Evolutionary conservation across 352 stramenopile genomes (phyloP), one percentile per base, ranked within the genome.

Genomic region (Globisporangium echinulatum): DNA sequence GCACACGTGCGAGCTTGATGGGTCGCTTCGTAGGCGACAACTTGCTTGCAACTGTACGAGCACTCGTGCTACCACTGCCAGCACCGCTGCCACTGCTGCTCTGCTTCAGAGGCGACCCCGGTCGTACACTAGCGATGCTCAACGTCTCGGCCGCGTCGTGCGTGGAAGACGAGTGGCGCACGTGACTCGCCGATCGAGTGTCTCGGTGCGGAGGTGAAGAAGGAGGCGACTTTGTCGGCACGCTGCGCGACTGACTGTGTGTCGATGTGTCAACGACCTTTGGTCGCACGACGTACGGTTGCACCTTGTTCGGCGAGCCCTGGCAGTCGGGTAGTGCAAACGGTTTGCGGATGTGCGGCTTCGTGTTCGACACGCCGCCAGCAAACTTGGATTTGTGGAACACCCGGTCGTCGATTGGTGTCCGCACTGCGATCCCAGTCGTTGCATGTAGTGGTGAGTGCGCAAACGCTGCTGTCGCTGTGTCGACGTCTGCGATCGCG

Each of bases 241-340:
- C 11, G 43, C 43, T 15, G 43, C 43, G 11, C 25, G 25, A 33
- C 25, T 33, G 25, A 13, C 43, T 48, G 14, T 5, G 43, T n/a
- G 11, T 17, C 36, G 46, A 17, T 9, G 52, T 8, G 0, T 50
- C 36, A 5, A 8, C 1, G 1, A 51, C 17, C 36, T 53, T 49
- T 4, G n/a, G 19, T 43, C 39, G 3, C 62, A 46, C 14, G 37
- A 33, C 25, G 25, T 68, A 61, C 9, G 56, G 44, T 17, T 64
- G 49, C 14, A 68, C 47, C 44, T 64, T 80, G 51, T 61, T 69
- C 5, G 67, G 64, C 8, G 71, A 80, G 25, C 74, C 71, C 4
- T 82, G 66, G 33, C 71, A 82, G 5, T 76, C 61, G 0, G 74
- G 74, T 9, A 82, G 66, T 9, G 42, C 62, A 50, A 80, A 78